Evolutionary conservation across 2,329 filamentous ascomycete genomes (phyloP), one percentile per base, ranked within the genome.

Genomic region (Didymosphaeria variabile): DNA sequence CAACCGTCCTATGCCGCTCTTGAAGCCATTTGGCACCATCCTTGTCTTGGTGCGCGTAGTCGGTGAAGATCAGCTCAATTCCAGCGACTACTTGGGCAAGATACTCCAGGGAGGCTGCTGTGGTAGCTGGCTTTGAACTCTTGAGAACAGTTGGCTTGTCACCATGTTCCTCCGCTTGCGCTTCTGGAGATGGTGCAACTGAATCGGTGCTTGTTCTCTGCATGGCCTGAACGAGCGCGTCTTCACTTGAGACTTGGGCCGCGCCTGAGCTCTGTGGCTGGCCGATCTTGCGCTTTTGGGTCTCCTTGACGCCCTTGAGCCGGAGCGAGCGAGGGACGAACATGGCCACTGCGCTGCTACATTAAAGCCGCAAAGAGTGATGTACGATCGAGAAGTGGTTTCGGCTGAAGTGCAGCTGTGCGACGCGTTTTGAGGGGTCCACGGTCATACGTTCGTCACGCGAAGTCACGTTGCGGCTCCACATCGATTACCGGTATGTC

Each of bases 1-100:
- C 67, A 3, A 75, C 59, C 4, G 36, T 61, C 34, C 73, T 66
- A 53, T 74, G 70, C 17, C 56, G 70, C 19, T 68, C 56, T 23
- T 66, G 61, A 7, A 78, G 65, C 75, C 75, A 77, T 44, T 45
- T 60, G 4, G 64, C 57, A 19, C 70, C 63, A 44, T 60, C 46
- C 17, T 69, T 56, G 38, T 77, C 68, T 32, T 77, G 72, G 50
- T 70, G 71, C n/a, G 76, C 76, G 55, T 77, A 77, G 54, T 77
- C 74, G 57, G 72, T 73, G 55, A 78, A 77, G 51, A 77, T 68
- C 44, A 78, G 52, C 51, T 77, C 73, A 9, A 77, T 64, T 13
- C 74, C 76, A 46, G 67, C 70, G 54, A 69, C 66, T 38, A 77
- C 53, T 51, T 75, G 68, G 36, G 63, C 68, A 53, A 78, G 49